These are phyloP conservation scores for Stagonosporopsis rhizophila DNA, from an alignment of 2,329 filamentous ascomycete species.

Conservation along the genomic window DNA sequence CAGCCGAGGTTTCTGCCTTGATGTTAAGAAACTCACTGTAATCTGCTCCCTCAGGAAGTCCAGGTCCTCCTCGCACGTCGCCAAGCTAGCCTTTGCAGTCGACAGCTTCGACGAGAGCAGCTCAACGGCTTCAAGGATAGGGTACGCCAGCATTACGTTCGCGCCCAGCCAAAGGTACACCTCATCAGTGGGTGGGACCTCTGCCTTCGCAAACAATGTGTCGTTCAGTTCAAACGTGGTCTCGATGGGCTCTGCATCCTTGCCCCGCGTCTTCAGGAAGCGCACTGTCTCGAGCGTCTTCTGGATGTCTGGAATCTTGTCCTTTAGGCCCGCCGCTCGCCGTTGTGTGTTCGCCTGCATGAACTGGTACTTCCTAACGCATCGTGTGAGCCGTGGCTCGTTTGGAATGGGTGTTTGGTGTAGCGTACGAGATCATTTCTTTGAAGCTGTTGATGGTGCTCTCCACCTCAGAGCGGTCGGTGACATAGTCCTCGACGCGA, in stretches of 20 bases:
- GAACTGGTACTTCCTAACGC: constrained; percentile 94
- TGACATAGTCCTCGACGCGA: constrained; percentile 86
- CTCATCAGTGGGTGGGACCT: constrained; percentile 82
- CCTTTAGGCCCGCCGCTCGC: constrained; percentile 79
- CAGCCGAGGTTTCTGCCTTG: constrained; percentile 10
- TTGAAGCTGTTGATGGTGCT: constrained; percentile 82
- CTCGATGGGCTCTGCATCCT: constrained; percentile 74
- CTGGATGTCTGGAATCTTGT: constrained; percentile 96
- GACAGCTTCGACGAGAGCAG: constrained; percentile 79
- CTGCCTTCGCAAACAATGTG: constrained; percentile 89
- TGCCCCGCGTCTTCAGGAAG: constrained; percentile 80
- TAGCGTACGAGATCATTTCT: constrained; percentile 85
- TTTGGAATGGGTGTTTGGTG: not conserved
- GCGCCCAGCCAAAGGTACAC: constrained; percentile 98
- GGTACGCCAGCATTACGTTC: constrained; percentile 97
- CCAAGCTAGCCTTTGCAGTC: constrained; percentile 78
- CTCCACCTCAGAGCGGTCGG: constrained; percentile 79
- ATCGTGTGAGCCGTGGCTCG: constrained; percentile 19
- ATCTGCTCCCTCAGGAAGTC: constrained; percentile 97
- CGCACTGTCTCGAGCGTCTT: constrained; percentile 92
- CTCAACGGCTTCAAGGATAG: constrained; percentile 82
- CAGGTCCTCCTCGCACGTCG: constrained; percentile 94
- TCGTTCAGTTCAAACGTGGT: constrained; percentile 97
- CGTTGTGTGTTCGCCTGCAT: constrained; percentile 96
- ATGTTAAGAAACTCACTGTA: constrained; percentile 67